Conservation (phyloP, 163 green algal genomes). For the Scenedesmus sp. region DNA sequence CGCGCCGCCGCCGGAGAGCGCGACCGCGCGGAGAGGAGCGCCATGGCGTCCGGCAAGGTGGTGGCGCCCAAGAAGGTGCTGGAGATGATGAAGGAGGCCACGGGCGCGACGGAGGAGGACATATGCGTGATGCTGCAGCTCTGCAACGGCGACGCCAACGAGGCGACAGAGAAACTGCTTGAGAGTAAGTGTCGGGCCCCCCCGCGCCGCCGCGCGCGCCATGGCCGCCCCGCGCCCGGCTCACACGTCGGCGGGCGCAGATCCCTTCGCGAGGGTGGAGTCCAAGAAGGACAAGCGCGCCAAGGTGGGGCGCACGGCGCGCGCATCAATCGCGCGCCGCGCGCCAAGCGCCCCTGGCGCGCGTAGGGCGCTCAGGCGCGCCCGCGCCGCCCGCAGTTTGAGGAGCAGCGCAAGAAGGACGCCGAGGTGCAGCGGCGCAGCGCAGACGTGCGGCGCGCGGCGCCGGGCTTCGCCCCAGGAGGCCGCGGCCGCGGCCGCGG, state of each 20-base stretch:
- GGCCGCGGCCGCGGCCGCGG: slow-evolving; percentile 20
- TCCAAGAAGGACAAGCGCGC: slow-evolving; percentile 43
- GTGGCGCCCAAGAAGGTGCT: slow-evolving; percentile 19
- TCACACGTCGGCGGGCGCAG: slow-evolving; percentile 13
- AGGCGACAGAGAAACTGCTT: slow-evolving; percentile 47
- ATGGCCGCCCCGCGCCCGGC: too few relatives aligned
- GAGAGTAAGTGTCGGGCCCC: slow-evolving; percentile 20
- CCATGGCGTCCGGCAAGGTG: too few relatives aligned
- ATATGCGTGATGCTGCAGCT: slow-evolving; percentile 45
- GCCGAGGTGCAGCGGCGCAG: slow-evolving; percentile 13
- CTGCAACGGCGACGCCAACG: slow-evolving; percentile 43
- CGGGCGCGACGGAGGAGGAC: slow-evolving; percentile 44
- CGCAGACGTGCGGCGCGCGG: slow-evolving; percentile 21
- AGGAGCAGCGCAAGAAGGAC: slow-evolving; percentile 30
- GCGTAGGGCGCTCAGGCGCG: background rate
- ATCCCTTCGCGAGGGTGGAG: slow-evolving; percentile 37
- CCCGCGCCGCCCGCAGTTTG: background rate
- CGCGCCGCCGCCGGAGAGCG: background rate
- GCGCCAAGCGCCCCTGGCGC: background rate
- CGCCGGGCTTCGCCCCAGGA: slow-evolving; percentile 27
- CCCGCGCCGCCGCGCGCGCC: background rate
- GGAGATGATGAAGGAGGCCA: slow-evolving; percentile 49
- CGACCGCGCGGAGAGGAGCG: background rate
- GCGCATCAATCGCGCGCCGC: background rate
- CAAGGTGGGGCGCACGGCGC: slow-evolving; percentile 16